A percentile compares a stretch with the other conserved stretches of the same genome.
Conservation (phyloP, 2,329 filamentous ascomycete genomes). For the Phialophora tarda region DNA sequence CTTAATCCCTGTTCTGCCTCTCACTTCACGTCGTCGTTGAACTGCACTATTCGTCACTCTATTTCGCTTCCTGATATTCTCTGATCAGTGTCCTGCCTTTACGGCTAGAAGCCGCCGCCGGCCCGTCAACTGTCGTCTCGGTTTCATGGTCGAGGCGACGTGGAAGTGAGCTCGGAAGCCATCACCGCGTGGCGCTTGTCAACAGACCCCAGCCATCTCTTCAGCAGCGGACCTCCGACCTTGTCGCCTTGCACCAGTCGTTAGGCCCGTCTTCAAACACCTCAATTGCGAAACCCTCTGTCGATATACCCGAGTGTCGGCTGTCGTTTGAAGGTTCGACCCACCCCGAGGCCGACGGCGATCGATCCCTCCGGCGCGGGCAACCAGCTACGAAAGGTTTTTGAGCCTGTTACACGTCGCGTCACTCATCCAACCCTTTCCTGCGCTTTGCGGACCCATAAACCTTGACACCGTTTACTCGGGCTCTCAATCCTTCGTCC, state of each 20-base stretch:
- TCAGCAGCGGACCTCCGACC: not conserved
- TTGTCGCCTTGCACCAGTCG: not conserved
- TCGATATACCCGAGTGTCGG: not conserved
- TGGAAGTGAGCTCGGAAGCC: not conserved
- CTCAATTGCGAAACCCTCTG: not conserved
- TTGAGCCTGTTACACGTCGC: constrained; percentile 27
- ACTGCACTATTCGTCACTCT: not conserved
- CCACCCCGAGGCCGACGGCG: not conserved
- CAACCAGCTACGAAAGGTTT: constrained; percentile 16
- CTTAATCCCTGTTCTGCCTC: constrained; percentile 4
- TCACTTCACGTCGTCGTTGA: not conserved
- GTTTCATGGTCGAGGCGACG: not conserved
- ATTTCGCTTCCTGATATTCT: not conserved
- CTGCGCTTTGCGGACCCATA: constrained; percentile 16
- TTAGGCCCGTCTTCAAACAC: not conserved
- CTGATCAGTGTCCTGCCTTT: not conserved
- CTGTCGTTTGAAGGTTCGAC: not conserved
- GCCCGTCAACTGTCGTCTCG: not conserved
- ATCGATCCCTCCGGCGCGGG: constrained; percentile 12
- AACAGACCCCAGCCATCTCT: not conserved
- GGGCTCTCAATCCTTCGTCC: not conserved
- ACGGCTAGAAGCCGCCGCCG: not conserved
- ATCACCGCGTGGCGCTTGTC: not conserved
- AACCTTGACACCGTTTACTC: not conserved
- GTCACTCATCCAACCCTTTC: constrained; percentile 22